phyloP scores from a whole-genome alignment of 805 yeast species.

The Kodamaea kakaduensis region DNA sequence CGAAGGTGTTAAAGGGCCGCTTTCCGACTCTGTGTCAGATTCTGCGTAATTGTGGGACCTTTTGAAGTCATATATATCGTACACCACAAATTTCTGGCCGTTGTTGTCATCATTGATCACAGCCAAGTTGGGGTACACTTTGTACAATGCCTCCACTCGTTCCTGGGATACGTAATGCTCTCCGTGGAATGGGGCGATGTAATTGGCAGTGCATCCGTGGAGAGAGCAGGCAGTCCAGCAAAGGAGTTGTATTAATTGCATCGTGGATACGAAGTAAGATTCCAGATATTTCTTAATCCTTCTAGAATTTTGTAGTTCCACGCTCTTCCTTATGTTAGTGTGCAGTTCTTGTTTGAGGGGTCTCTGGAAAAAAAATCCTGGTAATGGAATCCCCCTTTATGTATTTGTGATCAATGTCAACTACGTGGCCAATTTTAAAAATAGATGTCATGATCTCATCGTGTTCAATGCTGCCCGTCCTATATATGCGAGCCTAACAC shows the following conservation, averaged over 20 bases:
- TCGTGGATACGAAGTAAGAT: too few relatives aligned
- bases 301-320: too few relatives aligned
- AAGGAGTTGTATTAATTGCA: neutral
- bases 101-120: slow-evolving; percentile 6
- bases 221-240: neutral
- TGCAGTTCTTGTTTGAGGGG: too few relatives aligned
- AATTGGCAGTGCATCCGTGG: slow-evolving; percentile 1
- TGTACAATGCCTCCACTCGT: slow-evolving; percentile 6
- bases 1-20: slow-evolving; percentile 8
- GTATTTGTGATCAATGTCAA: too few relatives aligned
- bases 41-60: slow-evolving; percentile 7
- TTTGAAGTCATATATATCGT: slow-evolving; percentile 9
- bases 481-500: too few relatives aligned
- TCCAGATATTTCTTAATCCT: too few relatives aligned
- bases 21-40: slow-evolving; percentile 9
- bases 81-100: slow-evolving; percentile 8
- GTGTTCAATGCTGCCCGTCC: too few relatives aligned
- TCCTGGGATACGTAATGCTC: slow-evolving; percentile 5
- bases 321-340: too few relatives aligned
- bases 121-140: slow-evolving; percentile 8
- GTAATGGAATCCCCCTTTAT: too few relatives aligned
- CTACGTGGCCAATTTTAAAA: too few relatives aligned
- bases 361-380: too few relatives aligned
- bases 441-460: too few relatives aligned
- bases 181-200: slow-evolving; percentile 5